A percentile compares a stretch with the other conserved stretches of the same genome.
These are phyloP conservation scores for Neofusicoccum cordaticola DNA, from an alignment of 2,329 filamentous ascomycete genomes.

Conservation along the genomic window DNA sequence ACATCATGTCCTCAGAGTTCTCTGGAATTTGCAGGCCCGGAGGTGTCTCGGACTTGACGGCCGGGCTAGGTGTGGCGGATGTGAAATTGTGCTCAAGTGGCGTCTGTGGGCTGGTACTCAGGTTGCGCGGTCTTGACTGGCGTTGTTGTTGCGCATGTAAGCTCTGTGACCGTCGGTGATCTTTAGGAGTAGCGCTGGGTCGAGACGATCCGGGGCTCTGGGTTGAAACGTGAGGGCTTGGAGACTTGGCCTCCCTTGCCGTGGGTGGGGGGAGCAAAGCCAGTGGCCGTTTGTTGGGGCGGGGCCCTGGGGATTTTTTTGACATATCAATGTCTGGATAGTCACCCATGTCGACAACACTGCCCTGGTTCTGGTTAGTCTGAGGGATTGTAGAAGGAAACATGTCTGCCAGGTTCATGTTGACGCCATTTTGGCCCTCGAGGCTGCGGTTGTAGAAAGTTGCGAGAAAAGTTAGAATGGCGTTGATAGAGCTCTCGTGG, in stretches of 20 bases:
- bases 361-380: constrained; percentile 53
- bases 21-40: constrained; percentile 36
- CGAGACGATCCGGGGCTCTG: background rate
- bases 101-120: constrained; percentile 15
- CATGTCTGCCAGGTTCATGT: constrained; percentile 80
- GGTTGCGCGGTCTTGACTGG: background rate
- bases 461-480: constrained; percentile 94
- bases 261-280: constrained; percentile 35
- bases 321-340: constrained; percentile 38
- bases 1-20: constrained; percentile 48
- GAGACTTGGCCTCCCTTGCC: constrained; percentile 25
- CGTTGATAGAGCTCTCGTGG: constrained; percentile 98
- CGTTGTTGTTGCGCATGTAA: constrained; percentile 10
- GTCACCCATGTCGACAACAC: constrained; percentile 63
- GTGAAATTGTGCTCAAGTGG: constrained; percentile 7
- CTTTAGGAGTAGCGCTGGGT: background rate
- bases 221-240: constrained; percentile 6
- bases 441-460: constrained; percentile 94
- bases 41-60: constrained; percentile 43
- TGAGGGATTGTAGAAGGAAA: constrained; percentile 64
- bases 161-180: constrained; percentile 9
- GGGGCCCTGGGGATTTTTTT: constrained; percentile 34
- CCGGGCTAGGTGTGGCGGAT: constrained; percentile 20
- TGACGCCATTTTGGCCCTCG: constrained; percentile 76
- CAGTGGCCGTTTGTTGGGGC: constrained; percentile 32